Evolutionary conservation across 345 rosid genomes (phyloP), one percentile per base, ranked within the genome.

Genomic region (Pistacia atlantica): DNA sequence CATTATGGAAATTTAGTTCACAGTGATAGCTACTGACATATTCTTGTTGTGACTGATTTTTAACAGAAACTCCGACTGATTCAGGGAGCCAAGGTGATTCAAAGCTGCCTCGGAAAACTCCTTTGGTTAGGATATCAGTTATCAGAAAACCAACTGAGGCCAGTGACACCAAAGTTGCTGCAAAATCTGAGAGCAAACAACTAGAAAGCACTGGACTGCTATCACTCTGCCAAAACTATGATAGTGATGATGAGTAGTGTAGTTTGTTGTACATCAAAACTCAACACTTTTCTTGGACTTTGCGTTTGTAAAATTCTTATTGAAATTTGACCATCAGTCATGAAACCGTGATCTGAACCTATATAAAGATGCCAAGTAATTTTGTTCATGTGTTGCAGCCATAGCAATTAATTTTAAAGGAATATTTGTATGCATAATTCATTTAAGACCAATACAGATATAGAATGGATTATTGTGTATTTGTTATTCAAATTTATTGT

Each of bases 141-240:
- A 75, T 84, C 60, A 89, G 85, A 85, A 91, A 92, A 86, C 84
- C 82, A 56, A 71, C 28, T 63, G 65, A 42, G 11, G 57, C 84
- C 77, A 63, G 84, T 2, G 65, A 71, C 22, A 8, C 55, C 2
- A 81, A 69, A 5, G 38, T 57, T 67, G 37, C 76, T 7, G 76
- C 75, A 33, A 80, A 78, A 74, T 63, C 71, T 37, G 88, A 86
- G 67, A 87, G 80, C 68, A 80, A 85, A 54, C 61, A 72, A 73
- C 82, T 61, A 13, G 86, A 76, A 71, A 80, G 75, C 70, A 70
- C 7, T 8, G 92, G 84, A 55, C 88, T 91, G 14, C 83, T 71
- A 1, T 91, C 95, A 22, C 73, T 94, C 4, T 88, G 85, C 68
- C 94, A 94, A 75, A 87, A 77, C 55, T 91, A 92, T 46, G 93